Evolutionary conservation across 2,329 filamentous ascomycete genomes (phyloP), one percentile per base, ranked within the genome.

Genomic region (Exophiala bonariae): DNA sequence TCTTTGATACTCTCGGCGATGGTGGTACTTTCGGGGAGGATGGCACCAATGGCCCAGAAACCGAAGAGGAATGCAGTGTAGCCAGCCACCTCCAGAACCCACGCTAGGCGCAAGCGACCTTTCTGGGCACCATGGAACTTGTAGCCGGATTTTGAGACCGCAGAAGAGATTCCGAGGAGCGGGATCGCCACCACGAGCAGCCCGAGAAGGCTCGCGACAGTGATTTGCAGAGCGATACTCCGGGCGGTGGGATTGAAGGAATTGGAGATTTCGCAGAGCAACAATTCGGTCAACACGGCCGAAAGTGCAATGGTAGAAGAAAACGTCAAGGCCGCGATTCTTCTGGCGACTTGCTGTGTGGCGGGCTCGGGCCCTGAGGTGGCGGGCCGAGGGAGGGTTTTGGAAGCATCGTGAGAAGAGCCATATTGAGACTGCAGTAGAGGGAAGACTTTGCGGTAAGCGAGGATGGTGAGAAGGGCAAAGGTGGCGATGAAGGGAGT

Each of bases 181-280:
- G 90, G 90, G 28, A 90, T 88, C 6, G 89, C 72, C 11, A 88
- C 72, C 20, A 95, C 78, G 19, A 93, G 77, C 52, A 91, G 69
- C 31, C 89, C 77, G 20, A 95, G 70, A 33, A 95, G 72, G 16
- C 81, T 79, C 5, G 84, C 81, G 19, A 95, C 79, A 0, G 85
- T 89, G 22, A 85, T 68, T 47, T 81, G 77, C 56, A 95, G 73
- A 17, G 85, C 87, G 20, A 86, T 63, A 17, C 78, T 79, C 49
- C 89, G 77, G 10, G 87, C 87, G 23, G 74, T 73, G 5, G 82
- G 77, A 54, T 85, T 79, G n/a, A 89, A 77, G 4, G 86, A 76
- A 60, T 89, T 87, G 19, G 87, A 83, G 34, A 95, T 88, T 67
- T 95, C 89, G 59, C 87, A 89, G 7, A 95, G 77, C 36, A 95